phyloP scores from a whole-genome alignment of 164 flowering plant species.

The Tetracentron sinense region DNA sequence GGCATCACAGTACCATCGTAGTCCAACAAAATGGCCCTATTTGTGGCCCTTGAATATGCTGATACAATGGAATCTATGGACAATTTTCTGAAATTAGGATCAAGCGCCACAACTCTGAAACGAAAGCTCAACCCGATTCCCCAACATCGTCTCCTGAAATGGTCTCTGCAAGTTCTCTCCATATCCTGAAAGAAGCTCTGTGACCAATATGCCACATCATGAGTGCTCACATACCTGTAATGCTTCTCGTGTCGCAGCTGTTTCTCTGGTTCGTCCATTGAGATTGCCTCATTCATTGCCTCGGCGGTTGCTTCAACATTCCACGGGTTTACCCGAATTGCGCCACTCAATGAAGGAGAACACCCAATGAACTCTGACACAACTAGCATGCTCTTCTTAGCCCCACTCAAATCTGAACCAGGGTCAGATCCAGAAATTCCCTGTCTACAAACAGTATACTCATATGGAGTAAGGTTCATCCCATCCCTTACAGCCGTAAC shows the following conservation, averaged over 20 bases:
- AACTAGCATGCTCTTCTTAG: slow-evolving; percentile 43
- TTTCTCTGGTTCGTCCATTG: too few species aligned
- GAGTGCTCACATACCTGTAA: slow-evolving; percentile 39
- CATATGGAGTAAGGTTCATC: slow-evolving; percentile 44
- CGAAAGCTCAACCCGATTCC: too few species aligned
- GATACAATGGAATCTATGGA: slow-evolving; percentile 36
- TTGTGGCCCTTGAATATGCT: slow-evolving; percentile 28
- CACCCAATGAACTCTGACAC: slow-evolving; percentile 47
- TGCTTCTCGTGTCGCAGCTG: too few species aligned
- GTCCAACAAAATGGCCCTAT: slow-evolving; percentile 45
- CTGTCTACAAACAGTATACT: slow-evolving; percentile 34
- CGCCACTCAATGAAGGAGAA: slow-evolving; percentile 47
- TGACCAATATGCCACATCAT: slow-evolving; percentile 51
- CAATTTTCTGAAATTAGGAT: slow-evolving; percentile 46
- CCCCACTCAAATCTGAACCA: slow-evolving; percentile 19
- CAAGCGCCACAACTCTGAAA: too few species aligned
- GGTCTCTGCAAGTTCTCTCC: slow-evolving; percentile 47
- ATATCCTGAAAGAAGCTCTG: slow-evolving; percentile 46
- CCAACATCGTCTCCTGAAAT: too few species aligned
- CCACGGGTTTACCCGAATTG: slow-evolving; percentile 47
- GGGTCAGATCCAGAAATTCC: slow-evolving; percentile 22
- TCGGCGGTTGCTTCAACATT: slow-evolving; percentile 42
- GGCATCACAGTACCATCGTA: slow-evolving; percentile 54
- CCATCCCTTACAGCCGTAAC: slow-evolving; percentile 47
- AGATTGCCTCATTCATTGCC: too few species aligned